Conservation (phyloP, 2,329 filamentous ascomycete species). For the Trichoderma brevicompactum region DNA sequence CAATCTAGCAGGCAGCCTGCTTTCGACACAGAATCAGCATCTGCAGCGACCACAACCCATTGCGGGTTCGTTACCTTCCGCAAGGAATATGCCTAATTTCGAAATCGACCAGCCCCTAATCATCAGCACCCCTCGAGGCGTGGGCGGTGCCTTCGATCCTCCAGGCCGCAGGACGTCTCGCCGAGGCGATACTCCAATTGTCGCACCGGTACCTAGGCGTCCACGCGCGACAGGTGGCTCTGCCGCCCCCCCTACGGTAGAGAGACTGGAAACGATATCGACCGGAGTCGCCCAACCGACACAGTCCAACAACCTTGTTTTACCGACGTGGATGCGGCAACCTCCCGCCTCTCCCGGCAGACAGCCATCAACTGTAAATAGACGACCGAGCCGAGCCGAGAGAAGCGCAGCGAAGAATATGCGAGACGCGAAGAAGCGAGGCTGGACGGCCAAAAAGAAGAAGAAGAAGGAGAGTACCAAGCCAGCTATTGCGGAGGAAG, state of each 20-base stretch:
- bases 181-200: constrained; percentile 50
- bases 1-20: constrained; percentile 48
- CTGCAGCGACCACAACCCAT: constrained; percentile 9
- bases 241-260: constrained; percentile 51
- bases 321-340: constrained; percentile 44
- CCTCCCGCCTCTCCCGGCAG: constrained; percentile 43
- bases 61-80: not conserved
- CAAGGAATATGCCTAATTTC: constrained; percentile 2
- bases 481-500: constrained; percentile 27
- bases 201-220: constrained; percentile 59
- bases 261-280: constrained; percentile 61
- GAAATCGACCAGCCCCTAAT: constrained; percentile 59
- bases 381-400: constrained; percentile 60
- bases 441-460: constrained; percentile 56
- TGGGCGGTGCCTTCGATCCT: constrained; percentile 57
- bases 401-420: constrained; percentile 66
- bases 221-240: constrained; percentile 46
- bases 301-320: constrained; percentile 32
- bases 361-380: constrained; percentile 49
- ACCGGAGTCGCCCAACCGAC: constrained; percentile 39
- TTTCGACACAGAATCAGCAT: constrained; percentile 35
- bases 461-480: constrained; percentile 39
- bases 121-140: constrained; percentile 63
- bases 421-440: constrained; percentile 61
- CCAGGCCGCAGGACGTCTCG: constrained; percentile 44